These are phyloP conservation scores for Fusarium guadeloupense DNA, from an alignment of 2,329 filamentous ascomycete genomes.

Conservation along the genomic window DNA sequence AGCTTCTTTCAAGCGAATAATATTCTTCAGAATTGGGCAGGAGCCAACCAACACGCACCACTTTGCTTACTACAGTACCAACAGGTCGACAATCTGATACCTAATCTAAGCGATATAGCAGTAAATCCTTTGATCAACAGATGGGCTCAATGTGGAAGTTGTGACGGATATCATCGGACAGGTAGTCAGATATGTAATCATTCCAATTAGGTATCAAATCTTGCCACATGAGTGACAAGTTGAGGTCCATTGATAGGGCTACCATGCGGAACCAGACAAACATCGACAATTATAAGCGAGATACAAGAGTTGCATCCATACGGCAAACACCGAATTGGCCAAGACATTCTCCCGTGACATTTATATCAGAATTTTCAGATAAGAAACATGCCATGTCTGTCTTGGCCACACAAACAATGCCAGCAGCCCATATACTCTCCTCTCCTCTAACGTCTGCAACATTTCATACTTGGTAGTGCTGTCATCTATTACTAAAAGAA, in stretches of 20 bases:
- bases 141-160: not conserved
- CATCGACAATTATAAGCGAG: not conserved
- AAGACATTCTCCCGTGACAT: not conserved
- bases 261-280: not conserved
- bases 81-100: not conserved
- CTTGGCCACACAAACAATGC: not conserved
- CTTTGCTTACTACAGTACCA: not conserved
- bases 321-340: not conserved
- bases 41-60: not conserved
- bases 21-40: conserved; percentile 7
- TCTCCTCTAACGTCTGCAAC: not conserved
- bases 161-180: conserved; percentile 4
- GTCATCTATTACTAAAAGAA: not conserved
- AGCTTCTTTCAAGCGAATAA: conserved; percentile 28
- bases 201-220: no score
- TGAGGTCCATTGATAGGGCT: not conserved
- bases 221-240: not conserved
- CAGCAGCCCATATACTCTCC: not conserved
- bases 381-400: not conserved
- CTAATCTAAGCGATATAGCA: not conserved
- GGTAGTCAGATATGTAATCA: not conserved
- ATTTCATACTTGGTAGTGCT: no score
- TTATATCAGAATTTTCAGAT: not conserved
- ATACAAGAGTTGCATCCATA: not conserved
- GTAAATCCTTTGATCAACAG: not conserved